phyloP scores from a whole-genome alignment of 805 yeast genomes.

The Metschnikowia noctiluminum region DNA sequence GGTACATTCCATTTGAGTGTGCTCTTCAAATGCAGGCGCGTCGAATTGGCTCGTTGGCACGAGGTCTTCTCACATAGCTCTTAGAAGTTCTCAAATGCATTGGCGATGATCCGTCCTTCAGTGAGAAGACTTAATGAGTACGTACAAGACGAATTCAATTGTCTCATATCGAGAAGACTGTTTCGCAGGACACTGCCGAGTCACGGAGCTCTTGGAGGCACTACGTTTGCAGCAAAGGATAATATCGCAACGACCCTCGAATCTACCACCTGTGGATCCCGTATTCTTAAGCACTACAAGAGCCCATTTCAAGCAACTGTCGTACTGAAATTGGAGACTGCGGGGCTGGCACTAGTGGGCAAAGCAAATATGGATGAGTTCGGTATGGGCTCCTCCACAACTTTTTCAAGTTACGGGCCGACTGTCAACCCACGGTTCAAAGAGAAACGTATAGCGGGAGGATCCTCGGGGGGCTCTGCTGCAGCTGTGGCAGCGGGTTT shows the following conservation, averaged over 20 bases:
- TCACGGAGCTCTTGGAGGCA: constrained; percentile 4
- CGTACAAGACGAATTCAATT: constrained; percentile 13
- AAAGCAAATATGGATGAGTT: constrained; percentile 94
- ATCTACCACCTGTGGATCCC: constrained; percentile 80
- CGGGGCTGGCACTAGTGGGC: constrained; percentile 60
- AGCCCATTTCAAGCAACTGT: constrained; percentile 87
- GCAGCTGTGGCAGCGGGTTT: constrained; percentile 78
- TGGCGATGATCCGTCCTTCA: constrained; percentile 3
- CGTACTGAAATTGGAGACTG: constrained; percentile 46
- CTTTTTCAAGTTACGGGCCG: constrained; percentile 55
- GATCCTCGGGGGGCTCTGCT: constrained; percentile 96
- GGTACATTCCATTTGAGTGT: neutral
- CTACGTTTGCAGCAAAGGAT: constrained; percentile 55
- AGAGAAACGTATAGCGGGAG: constrained; percentile 57
- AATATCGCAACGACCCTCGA: constrained; percentile 62
- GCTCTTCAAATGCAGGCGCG: neutral
- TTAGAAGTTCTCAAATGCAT: neutral
- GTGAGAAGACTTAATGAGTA: constrained; percentile 1
- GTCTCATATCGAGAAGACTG: constrained; percentile 6
- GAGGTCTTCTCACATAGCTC: too few species aligned
- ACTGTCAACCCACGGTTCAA: constrained; percentile 46
- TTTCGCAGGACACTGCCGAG: neutral
- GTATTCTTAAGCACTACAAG: constrained; percentile 51
- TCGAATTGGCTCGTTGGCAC: neutral
- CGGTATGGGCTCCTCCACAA: constrained; percentile 88